These are phyloP conservation scores for Aspergillus sclerotialis DNA, from an alignment of 2,329 filamentous ascomycete genomes.

Conservation along the genomic window DNA sequence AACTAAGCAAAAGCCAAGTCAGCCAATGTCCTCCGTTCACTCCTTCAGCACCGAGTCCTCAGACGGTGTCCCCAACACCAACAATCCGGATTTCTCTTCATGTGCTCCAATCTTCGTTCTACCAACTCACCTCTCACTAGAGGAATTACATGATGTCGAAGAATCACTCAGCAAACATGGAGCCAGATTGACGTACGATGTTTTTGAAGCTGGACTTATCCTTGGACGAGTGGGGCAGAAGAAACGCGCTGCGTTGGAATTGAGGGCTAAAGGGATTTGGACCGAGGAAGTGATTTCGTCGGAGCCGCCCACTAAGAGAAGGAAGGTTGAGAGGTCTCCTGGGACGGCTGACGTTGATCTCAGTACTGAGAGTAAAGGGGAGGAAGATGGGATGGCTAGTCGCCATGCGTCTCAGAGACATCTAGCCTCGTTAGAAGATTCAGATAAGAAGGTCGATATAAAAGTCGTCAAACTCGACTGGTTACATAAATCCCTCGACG, in stretches of 20 bases:
- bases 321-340: slow-evolving; percentile 1
- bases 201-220: slow-evolving; percentile 64
- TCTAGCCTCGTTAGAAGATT: slow-evolving; percentile 5
- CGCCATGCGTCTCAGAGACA: slow-evolving; percentile 7
- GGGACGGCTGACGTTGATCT: neutral
- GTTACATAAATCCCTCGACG: slow-evolving; percentile 43
- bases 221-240: slow-evolving; percentile 66
- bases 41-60: too few species aligned
- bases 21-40: too few species aligned
- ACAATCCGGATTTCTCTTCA: slow-evolving; percentile 26
- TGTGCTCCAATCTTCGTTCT: slow-evolving; percentile 67
- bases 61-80: too few species aligned
- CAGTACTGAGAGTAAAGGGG: slow-evolving; percentile 23
- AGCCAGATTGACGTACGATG: slow-evolving; percentile 62
- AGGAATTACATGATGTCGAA: slow-evolving; percentile 59
- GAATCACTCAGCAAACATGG: slow-evolving; percentile 50
- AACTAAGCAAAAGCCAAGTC: too few species aligned
- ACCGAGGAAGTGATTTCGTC: slow-evolving; percentile 28
- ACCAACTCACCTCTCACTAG: slow-evolving; percentile 57
- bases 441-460: slow-evolving; percentile 25
- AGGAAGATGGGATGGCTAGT: slow-evolving; percentile 14
- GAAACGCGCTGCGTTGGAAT: slow-evolving; percentile 68
- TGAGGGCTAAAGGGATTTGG: slow-evolving; percentile 59
- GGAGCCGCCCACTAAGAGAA: slow-evolving; percentile 21
- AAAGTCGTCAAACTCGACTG: slow-evolving; percentile 49